Evolutionary conservation across 148 eudicot species (phyloP), one percentile per base, ranked within the genome.

Genomic region (Talinum fruticosum): DNA sequence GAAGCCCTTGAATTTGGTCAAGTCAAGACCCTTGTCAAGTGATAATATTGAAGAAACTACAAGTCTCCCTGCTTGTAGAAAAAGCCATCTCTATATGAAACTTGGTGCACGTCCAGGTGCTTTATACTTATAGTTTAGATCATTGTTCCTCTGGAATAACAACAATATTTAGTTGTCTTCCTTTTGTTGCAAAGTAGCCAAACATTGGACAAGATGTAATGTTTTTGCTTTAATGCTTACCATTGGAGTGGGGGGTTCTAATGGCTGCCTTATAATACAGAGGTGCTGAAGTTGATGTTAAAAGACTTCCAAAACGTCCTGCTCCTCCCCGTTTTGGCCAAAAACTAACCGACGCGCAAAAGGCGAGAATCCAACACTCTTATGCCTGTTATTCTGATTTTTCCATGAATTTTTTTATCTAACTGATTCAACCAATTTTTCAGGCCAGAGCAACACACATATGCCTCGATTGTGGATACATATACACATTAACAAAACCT

Each of bases 281-380:
- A 84, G 99, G 97, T 21, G 89, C 84, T 15, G 88, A 84, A 2
- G 97, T 95, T 33, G 97, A 95, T 85, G 99, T 96, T 13, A 93
- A 93, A 82, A 87, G 90, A 81, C 92, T 96, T 41, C 85, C 92
- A 10, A 93, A 96, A 81, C 92, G 99, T 29, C 99, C 99, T 8
- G 93, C 94, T 53, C 99, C 99, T 66, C 99, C 99, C 69, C 97
- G 92, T 49, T 96, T 96, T 85, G 99, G 99, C 15, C 83, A 92
- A 75, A 96, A 93, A 73, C 69, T 96, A 82, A 85, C 92, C 6
- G 99, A 93, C 0, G 73, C 94, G 75, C 99, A 93, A 75, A 96
- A 93, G 97, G 98, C 84, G 83, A 85, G 83, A 37, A 77, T 49
- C 61, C 6, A 30, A 47, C 49, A 32, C 79, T 74, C 68, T 59